Percentiles rank a stretch among this genome's conserved stretches.
These are phyloP conservation scores for Ustilago cynodontis DNA, from an alignment of 1,284 basidiomycete genomes.

Conservation along the genomic window DNA sequence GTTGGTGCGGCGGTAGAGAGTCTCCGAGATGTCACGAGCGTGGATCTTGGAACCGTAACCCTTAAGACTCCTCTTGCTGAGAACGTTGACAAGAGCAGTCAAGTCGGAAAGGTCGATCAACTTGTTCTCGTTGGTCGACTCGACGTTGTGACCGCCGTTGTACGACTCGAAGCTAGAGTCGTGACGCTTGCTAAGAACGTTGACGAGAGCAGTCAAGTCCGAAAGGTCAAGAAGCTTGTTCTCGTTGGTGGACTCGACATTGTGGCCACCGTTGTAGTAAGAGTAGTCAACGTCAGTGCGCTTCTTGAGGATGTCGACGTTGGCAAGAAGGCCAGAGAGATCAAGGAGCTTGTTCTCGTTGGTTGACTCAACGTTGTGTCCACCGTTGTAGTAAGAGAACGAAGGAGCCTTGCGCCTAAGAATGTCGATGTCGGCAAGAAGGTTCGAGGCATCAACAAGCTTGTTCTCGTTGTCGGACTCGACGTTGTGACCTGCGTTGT, in stretches of 20 bases:
- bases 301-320: conserved; percentile 32
- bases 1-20: conserved; percentile 45
- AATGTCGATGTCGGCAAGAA: conserved; percentile 25
- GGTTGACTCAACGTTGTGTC: conserved; percentile 44
- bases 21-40: conserved; percentile 43
- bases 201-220: conserved; percentile 22
- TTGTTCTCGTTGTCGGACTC: conserved; percentile 40
- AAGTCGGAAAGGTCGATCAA: conserved; percentile 42
- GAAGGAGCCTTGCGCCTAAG: conserved; percentile 25
- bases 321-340: conserved; percentile 19
- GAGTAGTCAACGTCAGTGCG: conserved; percentile 16
- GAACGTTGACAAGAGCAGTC: conserved; percentile 44
- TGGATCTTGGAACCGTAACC: conserved; percentile 34
- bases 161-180: conserved; percentile 18
- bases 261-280: conserved; percentile 34
- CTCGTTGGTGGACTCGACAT: conserved; percentile 32
- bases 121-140: conserved; percentile 51
- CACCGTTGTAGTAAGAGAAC: conserved; percentile 43
- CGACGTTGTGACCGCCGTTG: conserved; percentile 49
- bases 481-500: conserved; percentile 40
- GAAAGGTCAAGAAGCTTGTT: conserved; percentile 40
- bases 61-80: conserved; percentile 40
- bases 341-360: conserved; percentile 34
- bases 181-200: conserved; percentile 30
- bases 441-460: conserved; percentile 25